Base-by-base conservation (phyloP, 2,329 filamentous ascomycete genomes). In the Pseudocercospora vitis region DNA sequence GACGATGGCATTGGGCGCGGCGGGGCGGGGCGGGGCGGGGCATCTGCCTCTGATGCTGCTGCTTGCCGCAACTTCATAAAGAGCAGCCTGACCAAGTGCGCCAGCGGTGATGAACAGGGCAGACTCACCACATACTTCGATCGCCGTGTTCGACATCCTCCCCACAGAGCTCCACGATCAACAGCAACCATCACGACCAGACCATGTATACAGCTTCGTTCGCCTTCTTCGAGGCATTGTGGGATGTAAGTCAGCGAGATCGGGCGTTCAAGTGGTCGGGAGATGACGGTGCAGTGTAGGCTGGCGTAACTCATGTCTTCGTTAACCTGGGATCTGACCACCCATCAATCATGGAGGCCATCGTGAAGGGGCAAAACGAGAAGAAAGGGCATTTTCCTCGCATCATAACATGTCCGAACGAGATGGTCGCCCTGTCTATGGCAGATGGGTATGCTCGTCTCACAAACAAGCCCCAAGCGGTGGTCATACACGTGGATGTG, bases 381-480 rank as follows among this genome's bases (percentile, higher is more conserved):
- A 82, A 79, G 59, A 78, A 77, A 48, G 81, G 76, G 29, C 76
- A 80, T 14, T 90, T 90, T 55, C 87, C 87, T 2, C 80, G 77
- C 50, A 87, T 91, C 57, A 86, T 91, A 52, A 91, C 88, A 19
- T 91, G 87, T 66, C 88, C 88, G 0, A 89, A 89, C 60, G 88
- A 91, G 84, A 91, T 91, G 87, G 88, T 91, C 5, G 88, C 88
- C 21, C 80, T 92, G 64, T 91, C 87, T 54, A 66, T 62, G 85
- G 88, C 88, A 11, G 88, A 92, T 69, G 88, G 88, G 48, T 91
- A 88, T 65, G 87, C 88, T 31, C 80, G 87, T 24, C 71, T 88
- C 31, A 89, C 85, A 4, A 82, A 82, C 49, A 82, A 87, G 61
- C 86, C 87, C 0, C 88, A 91, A 71, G 86, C 82, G 55, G 88